These are phyloP conservation scores for Phytophthora niederhauseri DNA, from an alignment of 352 stramenopile genomes.

Conservation along the genomic window DNA sequence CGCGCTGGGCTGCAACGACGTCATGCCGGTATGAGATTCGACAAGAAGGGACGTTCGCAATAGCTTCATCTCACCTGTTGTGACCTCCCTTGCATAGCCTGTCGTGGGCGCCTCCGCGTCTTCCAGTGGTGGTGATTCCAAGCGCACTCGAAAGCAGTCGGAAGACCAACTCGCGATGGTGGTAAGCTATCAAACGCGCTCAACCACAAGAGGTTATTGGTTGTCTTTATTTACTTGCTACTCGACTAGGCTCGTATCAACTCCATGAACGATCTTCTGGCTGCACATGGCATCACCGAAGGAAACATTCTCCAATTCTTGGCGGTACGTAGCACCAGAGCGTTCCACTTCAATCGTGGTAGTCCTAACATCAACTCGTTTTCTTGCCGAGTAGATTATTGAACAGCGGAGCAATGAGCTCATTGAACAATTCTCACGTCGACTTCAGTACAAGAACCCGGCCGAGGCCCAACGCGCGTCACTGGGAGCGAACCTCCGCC, in stretches of 20 bases:
- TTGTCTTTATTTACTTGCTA: neutral
- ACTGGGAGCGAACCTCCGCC: slow-evolving; percentile 65
- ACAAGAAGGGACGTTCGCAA: no score
- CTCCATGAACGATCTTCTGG: slow-evolving; percentile 85
- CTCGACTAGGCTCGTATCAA: slow-evolving; percentile 72
- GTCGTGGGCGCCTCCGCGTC: slow-evolving; percentile 31
- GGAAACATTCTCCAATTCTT: slow-evolving; percentile 87
- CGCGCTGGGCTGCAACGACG: slow-evolving; percentile 77
- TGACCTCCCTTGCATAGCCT: slow-evolving; percentile 13
- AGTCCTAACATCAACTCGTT: neutral
- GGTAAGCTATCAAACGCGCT: slow-evolving; percentile 32
- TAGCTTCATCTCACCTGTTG: neutral
- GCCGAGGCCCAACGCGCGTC: slow-evolving; percentile 55
- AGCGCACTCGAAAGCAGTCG: slow-evolving; percentile 64
- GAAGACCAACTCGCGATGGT: slow-evolving; percentile 81
- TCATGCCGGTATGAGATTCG: slow-evolving; percentile 56
- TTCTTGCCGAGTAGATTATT: slow-evolving; percentile 57
- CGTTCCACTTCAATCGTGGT: no score
- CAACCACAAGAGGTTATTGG: neutral
- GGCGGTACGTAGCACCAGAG: slow-evolving; percentile 37
- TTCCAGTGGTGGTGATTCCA: slow-evolving; percentile 35
- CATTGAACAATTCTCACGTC: slow-evolving; percentile 76
- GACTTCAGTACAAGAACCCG: slow-evolving; percentile 74
- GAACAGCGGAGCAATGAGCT: slow-evolving; percentile 82
- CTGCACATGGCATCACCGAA: slow-evolving; percentile 78